Conservation (phyloP, 192 early-diverging fungal genomes). For the Backusella westeae region DNA sequence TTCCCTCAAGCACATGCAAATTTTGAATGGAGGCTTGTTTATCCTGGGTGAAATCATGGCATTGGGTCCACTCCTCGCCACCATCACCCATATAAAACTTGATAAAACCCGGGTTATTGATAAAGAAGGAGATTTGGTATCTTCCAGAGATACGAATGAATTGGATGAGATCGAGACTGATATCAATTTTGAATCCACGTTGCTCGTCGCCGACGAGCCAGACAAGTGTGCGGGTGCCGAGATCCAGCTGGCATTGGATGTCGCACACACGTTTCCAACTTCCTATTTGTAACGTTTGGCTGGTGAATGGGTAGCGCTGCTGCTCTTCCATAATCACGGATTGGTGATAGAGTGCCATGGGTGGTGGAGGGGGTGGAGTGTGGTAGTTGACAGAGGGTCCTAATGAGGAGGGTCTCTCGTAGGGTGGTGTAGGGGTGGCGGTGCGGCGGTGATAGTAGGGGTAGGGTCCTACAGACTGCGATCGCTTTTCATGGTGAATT, state of each 20-base stretch:
- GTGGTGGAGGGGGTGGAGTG: not conserved
- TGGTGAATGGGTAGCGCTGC: conserved; percentile 33
- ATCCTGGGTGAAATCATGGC: conserved; percentile 63
- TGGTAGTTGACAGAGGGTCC: not conserved
- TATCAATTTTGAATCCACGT: conserved; percentile 55
- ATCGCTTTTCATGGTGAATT: not conserved
- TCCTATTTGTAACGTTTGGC: conserved; percentile 58
- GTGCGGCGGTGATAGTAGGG: not conserved
- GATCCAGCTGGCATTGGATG: conserved; percentile 52
- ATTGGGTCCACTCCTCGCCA: conserved; percentile 50
- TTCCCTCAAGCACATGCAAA: conserved; percentile 43
- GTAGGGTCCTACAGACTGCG: conserved; percentile 21
- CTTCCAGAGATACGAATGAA: conserved; percentile 35
- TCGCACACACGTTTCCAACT: conserved; percentile 64
- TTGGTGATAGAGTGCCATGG: not conserved
- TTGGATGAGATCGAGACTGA: conserved; percentile 45
- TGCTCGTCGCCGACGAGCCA: conserved; percentile 60
- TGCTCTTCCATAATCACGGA: conserved; percentile 2
- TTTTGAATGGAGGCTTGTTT: conserved; percentile 51
- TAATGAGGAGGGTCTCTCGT: conserved; percentile 3
- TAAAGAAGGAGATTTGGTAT: conserved; percentile 21
- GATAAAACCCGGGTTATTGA: conserved; percentile 32
- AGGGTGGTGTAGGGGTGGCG: not conserved
- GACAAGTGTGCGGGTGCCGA: conserved; percentile 40
- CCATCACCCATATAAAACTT: conserved; percentile 40